Base-by-base conservation (phyloP, 2,329 filamentous ascomycete genomes). In the Phialophora chinensis region DNA sequence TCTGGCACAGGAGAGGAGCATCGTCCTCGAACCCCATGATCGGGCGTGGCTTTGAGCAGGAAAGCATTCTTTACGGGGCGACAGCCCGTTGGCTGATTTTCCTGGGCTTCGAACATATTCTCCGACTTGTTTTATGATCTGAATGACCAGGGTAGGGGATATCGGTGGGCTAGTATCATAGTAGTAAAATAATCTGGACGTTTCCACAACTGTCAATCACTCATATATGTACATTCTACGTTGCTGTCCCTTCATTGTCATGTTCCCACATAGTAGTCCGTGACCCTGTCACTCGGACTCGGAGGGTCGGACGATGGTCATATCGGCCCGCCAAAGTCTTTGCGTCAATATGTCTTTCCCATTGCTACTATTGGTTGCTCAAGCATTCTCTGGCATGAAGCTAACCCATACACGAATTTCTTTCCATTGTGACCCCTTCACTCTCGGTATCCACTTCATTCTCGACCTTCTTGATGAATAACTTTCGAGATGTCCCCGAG, bases 121-220 rank as follows among this genome's bases (percentile, higher is more conserved):
- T 52, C 29, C 23, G 17, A 35, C 25, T 7, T 50, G 44, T 60
- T 47, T 60, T 50, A 60, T 33, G 57, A 60, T 29, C 44, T 50
- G 57, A 33, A 60, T 25, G 57, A 50, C 57, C 8, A n/a, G 17
- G 38, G 2, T n/a, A n/a, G 17, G 5, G 17, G 17, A n/a, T 10
- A 20, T n/a, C 17, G 38, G 38, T 5, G 5, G 38, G 38, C 38
- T 44, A 8, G 38, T 7, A n/a, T 1, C 38, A 44, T 44, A 8
- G 38, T 44, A 44, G 33, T 35, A 44, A 42, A 44, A n/a, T 44
- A n/a, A n/a, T n/a, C 38, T 44, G 14, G 38, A 44, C 17, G 14
- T n/a, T 44, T n/a, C 38, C 17, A n/a, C 38, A 44, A 20, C 6
- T 44, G 38, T n/a, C n/a, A 20, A 44, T 44, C 38, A 44, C 23